Evolutionary conservation across 1,139 yeast genomes (phyloP).

Genomic region (Blastobotrys serpentis): DNA sequence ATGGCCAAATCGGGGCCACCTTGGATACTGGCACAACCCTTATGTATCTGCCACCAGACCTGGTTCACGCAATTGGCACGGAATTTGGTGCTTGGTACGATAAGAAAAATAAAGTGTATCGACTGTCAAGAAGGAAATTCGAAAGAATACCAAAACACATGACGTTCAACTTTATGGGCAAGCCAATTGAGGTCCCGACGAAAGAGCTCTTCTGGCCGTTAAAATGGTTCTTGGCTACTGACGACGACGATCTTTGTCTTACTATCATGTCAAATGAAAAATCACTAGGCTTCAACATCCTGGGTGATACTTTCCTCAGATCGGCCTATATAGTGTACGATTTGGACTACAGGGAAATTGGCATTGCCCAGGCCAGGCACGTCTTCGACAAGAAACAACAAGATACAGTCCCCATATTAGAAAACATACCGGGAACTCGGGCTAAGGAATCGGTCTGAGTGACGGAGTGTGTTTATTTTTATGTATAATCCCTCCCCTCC

Average conservation of each 20-base stretch:
- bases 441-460: not conserved
- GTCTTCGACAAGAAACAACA: constrained; percentile 13
- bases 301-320: constrained; percentile 76
- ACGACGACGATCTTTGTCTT: constrained; percentile 23
- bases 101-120: constrained; percentile 40
- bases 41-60: constrained; percentile 34
- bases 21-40: constrained; percentile 42
- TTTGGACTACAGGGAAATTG: constrained; percentile 36
- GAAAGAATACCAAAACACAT: constrained; percentile 32
- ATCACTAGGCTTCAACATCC: constrained; percentile 28
- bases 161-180: constrained; percentile 45
- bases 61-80: constrained; percentile 28
- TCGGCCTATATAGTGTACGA: constrained; percentile 77
- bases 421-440: constrained; percentile 22
- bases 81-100: constrained; percentile 41
- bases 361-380: constrained; percentile 26
- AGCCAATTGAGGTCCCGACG: constrained; percentile 45
- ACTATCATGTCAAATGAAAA: constrained; percentile 29
- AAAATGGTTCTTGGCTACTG: constrained; percentile 26
- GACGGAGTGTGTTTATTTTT: not conserved
- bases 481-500: not conserved
- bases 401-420: constrained; percentile 23
- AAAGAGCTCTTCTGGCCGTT: constrained; percentile 38
- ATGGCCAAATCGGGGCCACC: constrained; percentile 20
- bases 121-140: constrained; percentile 32